phyloP scores from a whole-genome alignment of 2,329 filamentous ascomycete species.

The Ilyonectria destructans region DNA sequence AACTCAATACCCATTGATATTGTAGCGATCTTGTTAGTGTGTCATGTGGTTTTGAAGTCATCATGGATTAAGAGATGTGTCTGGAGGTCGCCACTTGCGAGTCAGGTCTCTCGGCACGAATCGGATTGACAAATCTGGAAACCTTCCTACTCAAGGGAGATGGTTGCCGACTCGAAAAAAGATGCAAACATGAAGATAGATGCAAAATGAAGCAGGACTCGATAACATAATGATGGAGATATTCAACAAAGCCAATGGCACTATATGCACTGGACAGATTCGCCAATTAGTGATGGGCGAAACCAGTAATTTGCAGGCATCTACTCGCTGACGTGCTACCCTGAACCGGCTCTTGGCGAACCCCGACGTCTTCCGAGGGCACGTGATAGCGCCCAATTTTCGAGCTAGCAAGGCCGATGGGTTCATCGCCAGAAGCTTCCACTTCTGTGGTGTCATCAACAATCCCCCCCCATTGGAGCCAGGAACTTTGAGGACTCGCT shows the following conservation, averaged over 20 bases:
- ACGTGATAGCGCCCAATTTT: slow-evolving; percentile 54
- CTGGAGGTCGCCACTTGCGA: neutral
- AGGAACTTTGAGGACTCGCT: slow-evolving; percentile 37
- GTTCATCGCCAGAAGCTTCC: slow-evolving; percentile 50
- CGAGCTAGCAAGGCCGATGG: slow-evolving; percentile 46
- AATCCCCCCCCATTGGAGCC: slow-evolving; percentile 43
- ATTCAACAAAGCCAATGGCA: neutral
- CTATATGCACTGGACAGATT: neutral
- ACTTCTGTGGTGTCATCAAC: slow-evolving; percentile 51
- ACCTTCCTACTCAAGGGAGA: neutral
- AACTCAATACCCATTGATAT: neutral
- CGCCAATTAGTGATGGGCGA: neutral
- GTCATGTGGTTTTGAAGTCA: neutral
- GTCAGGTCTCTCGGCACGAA: slow-evolving; percentile 11
- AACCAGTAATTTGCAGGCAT: slow-evolving; percentile 34
- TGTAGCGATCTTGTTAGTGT: neutral
- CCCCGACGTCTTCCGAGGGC: slow-evolving; percentile 38
- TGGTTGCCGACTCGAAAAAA: neutral
- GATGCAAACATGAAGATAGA: neutral
- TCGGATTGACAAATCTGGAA: slow-evolving; percentile 6
- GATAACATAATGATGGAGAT: neutral
- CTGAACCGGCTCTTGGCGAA: slow-evolving; percentile 29
- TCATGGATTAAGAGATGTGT: neutral
- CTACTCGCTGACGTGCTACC: slow-evolving; percentile 37
- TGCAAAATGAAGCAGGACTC: neutral